Percentiles rank a stretch among this genome's conserved stretches.
Evolutionary conservation across 1,284 basidiomycete genomes (phyloP).

Genomic region (Sanghuangporus sanghuang): DNA sequence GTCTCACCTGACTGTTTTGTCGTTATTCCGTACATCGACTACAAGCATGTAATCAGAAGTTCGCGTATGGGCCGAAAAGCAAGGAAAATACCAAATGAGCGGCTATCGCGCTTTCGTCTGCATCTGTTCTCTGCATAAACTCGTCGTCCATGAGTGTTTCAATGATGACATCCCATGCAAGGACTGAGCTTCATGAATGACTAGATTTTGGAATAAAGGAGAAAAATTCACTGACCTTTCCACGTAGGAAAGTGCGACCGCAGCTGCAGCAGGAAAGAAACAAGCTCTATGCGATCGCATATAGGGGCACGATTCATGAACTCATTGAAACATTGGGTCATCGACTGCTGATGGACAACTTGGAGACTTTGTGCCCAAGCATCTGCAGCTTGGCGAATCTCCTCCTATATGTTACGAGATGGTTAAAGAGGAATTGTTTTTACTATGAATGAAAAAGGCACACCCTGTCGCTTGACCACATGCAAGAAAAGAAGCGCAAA

Average conservation of each 20-base stretch:
- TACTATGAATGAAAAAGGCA: conserved; percentile 16
- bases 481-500: conserved; percentile 49
- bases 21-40: conserved; percentile 47
- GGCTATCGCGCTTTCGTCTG: conserved; percentile 35
- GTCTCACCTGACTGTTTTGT: conserved; percentile 21
- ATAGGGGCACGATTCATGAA: conserved; percentile 49
- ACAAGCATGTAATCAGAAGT: neutral
- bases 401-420: conserved; percentile 42
- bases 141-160: conserved; percentile 55
- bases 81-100: conserved; percentile 36
- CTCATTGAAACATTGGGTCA: conserved; percentile 62
- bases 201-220: neutral
- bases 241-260: conserved; percentile 59
- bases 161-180: conserved; percentile 57
- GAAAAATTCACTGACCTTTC: conserved; percentile 39
- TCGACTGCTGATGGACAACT: conserved; percentile 56
- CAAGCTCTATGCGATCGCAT: conserved; percentile 48
- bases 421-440: neutral
- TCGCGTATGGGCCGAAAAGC: neutral
- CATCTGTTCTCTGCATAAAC: conserved; percentile 34
- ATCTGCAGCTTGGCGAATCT: conserved; percentile 52
- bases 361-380: conserved; percentile 54
- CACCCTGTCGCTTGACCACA: conserved; percentile 63
- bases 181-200: conserved; percentile 34
- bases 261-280: conserved; percentile 59